Percentiles rank a stretch among this genome's conserved stretches.
Evolutionary conservation across 371 early-diverging fungal species (phyloP).

Genomic region (Mucor saturninus): DNA sequence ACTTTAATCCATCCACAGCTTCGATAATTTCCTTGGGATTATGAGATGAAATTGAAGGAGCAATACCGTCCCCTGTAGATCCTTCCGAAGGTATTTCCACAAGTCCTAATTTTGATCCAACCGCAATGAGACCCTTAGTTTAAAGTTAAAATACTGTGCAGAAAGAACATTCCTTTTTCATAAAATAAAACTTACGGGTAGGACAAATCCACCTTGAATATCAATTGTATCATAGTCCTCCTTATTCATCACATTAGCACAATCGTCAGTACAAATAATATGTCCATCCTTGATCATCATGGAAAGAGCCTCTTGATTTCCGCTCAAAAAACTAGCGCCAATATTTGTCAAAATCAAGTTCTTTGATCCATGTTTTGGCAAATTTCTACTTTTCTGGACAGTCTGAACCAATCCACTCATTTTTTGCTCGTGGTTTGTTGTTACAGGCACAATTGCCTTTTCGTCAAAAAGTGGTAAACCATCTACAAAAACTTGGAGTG

Average conservation of each 20-base stretch:
- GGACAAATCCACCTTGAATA: constrained; percentile 43
- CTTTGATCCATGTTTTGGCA: constrained; percentile 9
- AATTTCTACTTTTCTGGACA: background rate
- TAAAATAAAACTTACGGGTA: constrained; percentile 31
- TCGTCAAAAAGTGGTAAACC: constrained; percentile 60
- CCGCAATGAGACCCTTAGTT: constrained; percentile 55
- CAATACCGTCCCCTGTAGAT: constrained; percentile 60
- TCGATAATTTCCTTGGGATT: constrained; percentile 39
- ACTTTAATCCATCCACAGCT: constrained; percentile 64
- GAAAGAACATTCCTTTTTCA: background rate
- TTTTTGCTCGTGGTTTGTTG: background rate
- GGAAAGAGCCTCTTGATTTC: constrained; percentile 17
- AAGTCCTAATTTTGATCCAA: constrained; percentile 59
- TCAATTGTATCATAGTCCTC: constrained; percentile 16
- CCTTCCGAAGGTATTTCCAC: constrained; percentile 62
- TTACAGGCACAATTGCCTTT: constrained; percentile 7
- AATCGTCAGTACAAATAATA: constrained; percentile 47
- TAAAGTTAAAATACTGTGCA: constrained; percentile 17
- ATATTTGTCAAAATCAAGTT: constrained; percentile 4
- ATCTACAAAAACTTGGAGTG: constrained; percentile 75
- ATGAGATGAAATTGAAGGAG: constrained; percentile 26
- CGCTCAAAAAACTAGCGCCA: background rate
- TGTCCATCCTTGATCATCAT: constrained; percentile 53
- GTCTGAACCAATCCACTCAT: background rate
- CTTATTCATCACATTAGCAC: constrained; percentile 11